A percentile compares a stretch with the other conserved stretches of the same genome.
Evolutionary conservation across 768 basidiomycete species (phyloP).

Genomic region (Phaffia tasmanica): DNA sequence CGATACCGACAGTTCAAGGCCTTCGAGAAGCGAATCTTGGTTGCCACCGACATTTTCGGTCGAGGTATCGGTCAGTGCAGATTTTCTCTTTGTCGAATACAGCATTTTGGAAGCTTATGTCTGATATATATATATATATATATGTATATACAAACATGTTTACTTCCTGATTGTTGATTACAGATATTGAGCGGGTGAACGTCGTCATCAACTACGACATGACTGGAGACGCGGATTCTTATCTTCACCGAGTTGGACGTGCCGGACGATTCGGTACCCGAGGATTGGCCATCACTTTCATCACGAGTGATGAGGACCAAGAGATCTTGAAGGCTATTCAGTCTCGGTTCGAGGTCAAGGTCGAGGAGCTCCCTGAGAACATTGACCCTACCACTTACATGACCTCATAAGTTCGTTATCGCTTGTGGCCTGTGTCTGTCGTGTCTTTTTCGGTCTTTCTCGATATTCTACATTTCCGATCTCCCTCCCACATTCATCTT

Average conservation of each 20-base stretch:
- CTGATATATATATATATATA: no score
- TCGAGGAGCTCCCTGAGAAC: constrained; percentile 56
- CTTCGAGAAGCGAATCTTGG: constrained; percentile 97
- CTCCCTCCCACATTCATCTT: constrained; percentile 19
- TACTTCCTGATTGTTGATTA: neutral
- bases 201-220: constrained; percentile 99
- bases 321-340: constrained; percentile 93
- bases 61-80: constrained; percentile 44
- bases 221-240: constrained; percentile 92
- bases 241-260: constrained; percentile 96
- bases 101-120: neutral
- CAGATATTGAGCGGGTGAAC: constrained; percentile 96
- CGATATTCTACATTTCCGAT: constrained; percentile 19
- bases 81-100: neutral
- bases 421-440: constrained; percentile 15
- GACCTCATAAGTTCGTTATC: neutral
- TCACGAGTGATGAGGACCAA: constrained; percentile 80
- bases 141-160: no score
- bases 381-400: constrained; percentile 25
- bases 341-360: constrained; percentile 91
- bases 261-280: constrained; percentile 99
- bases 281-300: constrained; percentile 95
- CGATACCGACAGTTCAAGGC: constrained; percentile 98
- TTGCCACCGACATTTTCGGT: constrained; percentile 98
- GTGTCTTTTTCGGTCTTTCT: constrained; percentile 11